Evolutionary conservation across 306 rosid species (phyloP).

Genomic region (Pyrus bretschneideri): DNA sequence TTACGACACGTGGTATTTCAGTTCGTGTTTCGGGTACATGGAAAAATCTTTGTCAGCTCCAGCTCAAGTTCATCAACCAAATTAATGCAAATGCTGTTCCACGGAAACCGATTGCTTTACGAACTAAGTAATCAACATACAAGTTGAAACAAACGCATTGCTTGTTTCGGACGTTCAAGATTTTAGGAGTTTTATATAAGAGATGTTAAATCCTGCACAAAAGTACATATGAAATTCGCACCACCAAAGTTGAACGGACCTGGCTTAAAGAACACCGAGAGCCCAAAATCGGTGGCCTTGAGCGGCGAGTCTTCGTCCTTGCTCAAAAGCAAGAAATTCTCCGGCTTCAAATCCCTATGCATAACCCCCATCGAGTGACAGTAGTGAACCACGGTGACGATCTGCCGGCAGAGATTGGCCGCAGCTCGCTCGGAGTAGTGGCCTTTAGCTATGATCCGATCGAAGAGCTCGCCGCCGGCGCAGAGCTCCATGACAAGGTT

Average conservation of each 20-base stretch:
- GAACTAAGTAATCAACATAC: background rate
- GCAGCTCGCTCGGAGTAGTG: constrained; percentile 96
- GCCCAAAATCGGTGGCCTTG: constrained; percentile 90
- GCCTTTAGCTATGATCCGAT: constrained; percentile 73
- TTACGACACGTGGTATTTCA: no score
- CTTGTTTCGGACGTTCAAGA: background rate
- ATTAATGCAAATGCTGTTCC: background rate
- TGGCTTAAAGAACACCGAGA: constrained; percentile 78
- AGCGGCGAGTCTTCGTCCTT: constrained; percentile 62
- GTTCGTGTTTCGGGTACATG: no score
- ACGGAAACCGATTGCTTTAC: background rate
- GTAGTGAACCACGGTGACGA: constrained; percentile 75
- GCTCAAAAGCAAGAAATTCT: constrained; percentile 70
- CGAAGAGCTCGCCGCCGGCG: constrained; percentile 95
- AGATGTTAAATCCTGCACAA: background rate
- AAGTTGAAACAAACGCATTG: background rate
- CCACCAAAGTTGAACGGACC: constrained; percentile 24
- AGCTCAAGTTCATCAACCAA: background rate
- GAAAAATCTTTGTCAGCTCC: background rate
- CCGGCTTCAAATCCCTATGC: constrained; percentile 90
- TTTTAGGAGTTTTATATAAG: background rate
- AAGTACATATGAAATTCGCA: background rate
- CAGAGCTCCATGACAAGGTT: constrained; percentile 93
- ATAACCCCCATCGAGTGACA: constrained; percentile 95
- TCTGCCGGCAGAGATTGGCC: constrained; percentile 75